Evolutionary conservation across 2,329 filamentous ascomycete genomes (phyloP).

Genomic region (Nigrograna mackinnonii): DNA sequence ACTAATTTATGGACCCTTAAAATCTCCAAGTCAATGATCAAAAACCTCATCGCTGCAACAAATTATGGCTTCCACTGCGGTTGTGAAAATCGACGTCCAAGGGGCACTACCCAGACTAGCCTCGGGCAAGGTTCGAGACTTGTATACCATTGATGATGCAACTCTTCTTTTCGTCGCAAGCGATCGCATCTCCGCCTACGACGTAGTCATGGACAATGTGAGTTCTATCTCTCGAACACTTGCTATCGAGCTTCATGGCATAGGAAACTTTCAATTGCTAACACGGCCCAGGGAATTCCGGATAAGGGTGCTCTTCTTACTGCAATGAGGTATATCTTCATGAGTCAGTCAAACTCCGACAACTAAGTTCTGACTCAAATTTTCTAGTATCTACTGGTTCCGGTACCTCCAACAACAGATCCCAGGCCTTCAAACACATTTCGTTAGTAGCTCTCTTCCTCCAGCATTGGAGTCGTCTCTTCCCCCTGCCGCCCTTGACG

Average conservation of each 20-base stretch:
- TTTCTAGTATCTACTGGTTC: slow-evolving; percentile 64
- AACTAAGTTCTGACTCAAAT: not conserved
- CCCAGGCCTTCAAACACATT: slow-evolving; percentile 65
- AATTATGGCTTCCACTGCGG: slow-evolving; percentile 28
- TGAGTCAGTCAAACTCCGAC: not conserved
- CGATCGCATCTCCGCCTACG: slow-evolving; percentile 93
- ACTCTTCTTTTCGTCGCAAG: slow-evolving; percentile 82
- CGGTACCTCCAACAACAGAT: slow-evolving; percentile 59
- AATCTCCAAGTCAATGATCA: too few species aligned
- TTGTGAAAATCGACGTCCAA: slow-evolving; percentile 36
- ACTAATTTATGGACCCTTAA: too few species aligned
- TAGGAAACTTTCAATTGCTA: too few species aligned
- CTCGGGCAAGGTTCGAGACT: slow-evolving; percentile 77
- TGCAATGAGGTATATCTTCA: slow-evolving; percentile 55
- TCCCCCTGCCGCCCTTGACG: slow-evolving; percentile 39
- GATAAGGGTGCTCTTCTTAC: slow-evolving; percentile 70
- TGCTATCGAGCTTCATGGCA: not conserved
- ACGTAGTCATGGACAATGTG: slow-evolving; percentile 85
- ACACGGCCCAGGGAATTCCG: slow-evolving; percentile 62
- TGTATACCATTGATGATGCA: slow-evolving; percentile 72
- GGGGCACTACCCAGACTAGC: slow-evolving; percentile 53
- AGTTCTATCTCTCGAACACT: too few species aligned
- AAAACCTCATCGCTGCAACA: too few species aligned
- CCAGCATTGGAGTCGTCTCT: slow-evolving; percentile 43
- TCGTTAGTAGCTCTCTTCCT: slow-evolving; percentile 63